These are phyloP conservation scores for Gnomoniopsis smithogilvyi DNA, from an alignment of 2,329 filamentous ascomycete species.

Conservation along the genomic window DNA sequence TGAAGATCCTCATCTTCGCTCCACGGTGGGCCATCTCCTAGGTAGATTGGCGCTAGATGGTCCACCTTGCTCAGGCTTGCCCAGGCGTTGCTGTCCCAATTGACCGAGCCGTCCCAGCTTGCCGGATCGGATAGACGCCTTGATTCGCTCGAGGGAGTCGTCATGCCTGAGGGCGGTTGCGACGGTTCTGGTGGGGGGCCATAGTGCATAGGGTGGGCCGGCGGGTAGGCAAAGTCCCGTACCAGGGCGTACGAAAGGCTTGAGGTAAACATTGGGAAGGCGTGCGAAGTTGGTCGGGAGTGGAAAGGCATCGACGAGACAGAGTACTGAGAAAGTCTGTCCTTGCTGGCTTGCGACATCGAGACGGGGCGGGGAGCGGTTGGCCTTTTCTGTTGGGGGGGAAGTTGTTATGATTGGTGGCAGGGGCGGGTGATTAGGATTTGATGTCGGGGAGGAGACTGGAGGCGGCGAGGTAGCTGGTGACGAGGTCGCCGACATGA, in stretches of 20 bases:
- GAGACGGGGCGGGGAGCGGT: constrained; percentile 54
- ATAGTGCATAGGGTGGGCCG: constrained; percentile 84
- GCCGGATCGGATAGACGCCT: constrained; percentile 80
- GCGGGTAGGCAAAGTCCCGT: constrained; percentile 90
- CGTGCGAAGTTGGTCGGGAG: constrained; percentile 76
- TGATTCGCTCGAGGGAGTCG: constrained; percentile 80
- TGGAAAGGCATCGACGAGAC: constrained; percentile 64
- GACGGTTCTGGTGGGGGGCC: constrained; percentile 78
- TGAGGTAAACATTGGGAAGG: constrained; percentile 80
- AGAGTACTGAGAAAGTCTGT: constrained; percentile 82
- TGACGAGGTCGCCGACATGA: constrained; percentile 56
- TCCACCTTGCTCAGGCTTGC: constrained; percentile 58
- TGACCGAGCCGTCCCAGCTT: constrained; percentile 68
- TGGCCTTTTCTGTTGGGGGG: constrained; percentile 54
- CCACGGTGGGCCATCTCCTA: constrained; percentile 86
- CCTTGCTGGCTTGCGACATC: constrained; percentile 74
- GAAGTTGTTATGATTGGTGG: constrained; percentile 55
- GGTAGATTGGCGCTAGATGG: constrained; percentile 77
- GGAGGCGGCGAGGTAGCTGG: constrained; percentile 47
- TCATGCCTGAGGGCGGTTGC: constrained; percentile 69
- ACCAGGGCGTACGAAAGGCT: constrained; percentile 86
- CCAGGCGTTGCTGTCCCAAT: constrained; percentile 52
- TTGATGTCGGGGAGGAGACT: constrained; percentile 40
- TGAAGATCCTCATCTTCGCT: constrained; percentile 95
- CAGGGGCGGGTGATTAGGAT: constrained; percentile 51